A percentile compares a stretch with the other conserved stretches of the same genome.
These are phyloP conservation scores for Tulasnella sp. DNA, from an alignment of 768 basidiomycete genomes.

Conservation along the genomic window DNA sequence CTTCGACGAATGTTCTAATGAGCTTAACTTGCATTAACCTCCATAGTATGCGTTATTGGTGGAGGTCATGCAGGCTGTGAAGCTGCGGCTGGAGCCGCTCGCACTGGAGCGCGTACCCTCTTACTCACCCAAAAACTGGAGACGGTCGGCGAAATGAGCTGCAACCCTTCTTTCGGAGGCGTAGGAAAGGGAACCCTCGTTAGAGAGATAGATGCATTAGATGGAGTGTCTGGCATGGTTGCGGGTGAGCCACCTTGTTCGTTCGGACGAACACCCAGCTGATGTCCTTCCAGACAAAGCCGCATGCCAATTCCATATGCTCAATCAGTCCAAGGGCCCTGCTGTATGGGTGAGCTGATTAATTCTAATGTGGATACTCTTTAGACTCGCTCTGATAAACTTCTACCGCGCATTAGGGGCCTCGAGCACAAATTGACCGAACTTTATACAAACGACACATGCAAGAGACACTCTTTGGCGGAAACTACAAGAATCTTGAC, in stretches of 20 bases:
- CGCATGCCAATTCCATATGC: conserved; percentile 77
- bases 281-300: conserved; percentile 50
- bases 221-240: conserved; percentile 75
- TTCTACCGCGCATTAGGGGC: conserved; percentile 43
- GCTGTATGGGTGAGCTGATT: conserved; percentile 64
- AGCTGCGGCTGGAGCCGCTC: conserved; percentile 75
- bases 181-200: conserved; percentile 88
- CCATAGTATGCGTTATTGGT: conserved; percentile 72
- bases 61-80: conserved; percentile 92
- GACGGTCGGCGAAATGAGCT: conserved; percentile 75
- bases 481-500: conserved; percentile 54
- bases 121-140: conserved; percentile 73
- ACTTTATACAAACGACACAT: conserved; percentile 74
- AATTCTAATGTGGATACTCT: too few species aligned
- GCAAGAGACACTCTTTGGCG: conserved; percentile 47
- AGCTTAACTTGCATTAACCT: background rate
- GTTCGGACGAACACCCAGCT: background rate
- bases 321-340: conserved; percentile 77
- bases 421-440: conserved; percentile 79
- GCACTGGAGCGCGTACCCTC: conserved; percentile 69
- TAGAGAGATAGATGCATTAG: conserved; percentile 83
- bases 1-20: background rate
- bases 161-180: conserved; percentile 87
- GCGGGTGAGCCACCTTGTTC: conserved; percentile 44
- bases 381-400: too few species aligned